Evolutionary conservation across 805 yeast species (phyloP).

Genomic region (Metschnikowia shivogae): DNA sequence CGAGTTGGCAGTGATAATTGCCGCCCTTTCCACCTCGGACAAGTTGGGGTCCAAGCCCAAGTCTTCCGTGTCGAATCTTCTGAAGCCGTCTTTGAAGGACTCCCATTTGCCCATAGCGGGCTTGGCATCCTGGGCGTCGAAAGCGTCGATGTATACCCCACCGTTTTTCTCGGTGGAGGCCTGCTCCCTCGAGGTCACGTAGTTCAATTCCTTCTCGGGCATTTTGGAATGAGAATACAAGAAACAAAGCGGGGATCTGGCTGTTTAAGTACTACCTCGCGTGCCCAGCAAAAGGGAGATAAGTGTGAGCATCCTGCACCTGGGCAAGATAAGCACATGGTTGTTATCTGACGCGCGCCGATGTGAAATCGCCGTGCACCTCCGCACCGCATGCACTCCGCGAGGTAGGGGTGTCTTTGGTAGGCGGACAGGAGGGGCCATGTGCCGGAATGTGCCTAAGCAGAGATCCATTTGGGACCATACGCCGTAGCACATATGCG

Average conservation of each 20-base stretch:
- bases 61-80: slow-evolving; percentile 29
- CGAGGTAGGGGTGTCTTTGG: neutral
- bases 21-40: slow-evolving; percentile 43
- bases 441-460: too few species aligned
- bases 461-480: too few species aligned
- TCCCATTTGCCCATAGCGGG: slow-evolving; percentile 16
- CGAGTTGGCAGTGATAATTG: slow-evolving; percentile 47
- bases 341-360: slow-evolving; percentile 4
- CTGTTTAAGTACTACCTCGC: neutral
- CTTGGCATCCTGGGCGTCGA: slow-evolving; percentile 19
- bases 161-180: slow-evolving; percentile 35
- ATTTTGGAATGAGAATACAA: slow-evolving; percentile 14
- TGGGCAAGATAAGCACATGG: slow-evolving; percentile 3
- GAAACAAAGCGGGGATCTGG: neutral
- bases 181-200: slow-evolving; percentile 35
- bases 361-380: slow-evolving; percentile 3
- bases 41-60: slow-evolving; percentile 40
- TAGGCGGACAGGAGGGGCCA: too few species aligned
- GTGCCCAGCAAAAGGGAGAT: neutral
- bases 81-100: slow-evolving; percentile 29
- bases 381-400: slow-evolving; percentile 2
- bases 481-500: too few species aligned
- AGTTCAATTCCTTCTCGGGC: slow-evolving; percentile 41
- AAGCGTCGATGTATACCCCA: slow-evolving; percentile 35
- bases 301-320: slow-evolving; percentile 1